Evolutionary conservation across 306 rosid genomes (phyloP).

Genomic region (Ochetophila trinervis): DNA sequence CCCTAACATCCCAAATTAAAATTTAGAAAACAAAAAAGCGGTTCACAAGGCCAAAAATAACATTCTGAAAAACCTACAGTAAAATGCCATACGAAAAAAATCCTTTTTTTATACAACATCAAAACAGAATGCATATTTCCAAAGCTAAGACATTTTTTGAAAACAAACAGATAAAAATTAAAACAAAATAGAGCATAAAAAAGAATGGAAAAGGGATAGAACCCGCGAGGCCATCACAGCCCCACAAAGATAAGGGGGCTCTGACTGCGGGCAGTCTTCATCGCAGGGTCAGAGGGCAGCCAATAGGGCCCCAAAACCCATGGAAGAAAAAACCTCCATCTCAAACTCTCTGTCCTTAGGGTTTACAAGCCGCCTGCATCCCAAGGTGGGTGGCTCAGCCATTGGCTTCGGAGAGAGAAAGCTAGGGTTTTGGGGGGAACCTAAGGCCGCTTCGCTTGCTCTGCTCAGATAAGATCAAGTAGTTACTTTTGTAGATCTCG

Average conservation of each 20-base stretch:
- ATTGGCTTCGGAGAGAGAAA: background rate
- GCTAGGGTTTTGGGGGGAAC: background rate
- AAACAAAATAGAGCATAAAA: background rate
- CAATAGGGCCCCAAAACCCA: background rate
- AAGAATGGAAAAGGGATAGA: background rate
- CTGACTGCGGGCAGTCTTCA: constrained; percentile 54
- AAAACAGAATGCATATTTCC: too few relatives aligned
- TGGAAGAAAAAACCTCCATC: background rate
- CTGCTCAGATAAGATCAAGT: constrained; percentile 46
- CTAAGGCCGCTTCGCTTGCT: background rate
- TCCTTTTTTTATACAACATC: too few relatives aligned
- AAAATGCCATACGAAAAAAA: too few relatives aligned
- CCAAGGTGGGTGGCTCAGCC: constrained; percentile 29
- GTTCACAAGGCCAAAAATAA: too few relatives aligned
- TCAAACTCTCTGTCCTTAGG: background rate
- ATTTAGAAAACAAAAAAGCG: background rate
- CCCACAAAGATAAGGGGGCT: constrained; percentile 23
- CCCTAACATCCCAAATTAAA: background rate
- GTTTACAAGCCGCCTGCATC: constrained; percentile 25
- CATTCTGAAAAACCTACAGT: too few relatives aligned
- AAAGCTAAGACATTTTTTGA: too few relatives aligned
- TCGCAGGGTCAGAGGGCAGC: constrained; percentile 27
- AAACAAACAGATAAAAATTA: background rate
- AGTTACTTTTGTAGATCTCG: too few relatives aligned
- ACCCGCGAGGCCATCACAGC: constrained; percentile 48